Evolutionary conservation across 371 early-diverging fungal genomes (phyloP), one percentile per base, ranked within the genome.

Genomic region (Modicella reniformis): DNA sequence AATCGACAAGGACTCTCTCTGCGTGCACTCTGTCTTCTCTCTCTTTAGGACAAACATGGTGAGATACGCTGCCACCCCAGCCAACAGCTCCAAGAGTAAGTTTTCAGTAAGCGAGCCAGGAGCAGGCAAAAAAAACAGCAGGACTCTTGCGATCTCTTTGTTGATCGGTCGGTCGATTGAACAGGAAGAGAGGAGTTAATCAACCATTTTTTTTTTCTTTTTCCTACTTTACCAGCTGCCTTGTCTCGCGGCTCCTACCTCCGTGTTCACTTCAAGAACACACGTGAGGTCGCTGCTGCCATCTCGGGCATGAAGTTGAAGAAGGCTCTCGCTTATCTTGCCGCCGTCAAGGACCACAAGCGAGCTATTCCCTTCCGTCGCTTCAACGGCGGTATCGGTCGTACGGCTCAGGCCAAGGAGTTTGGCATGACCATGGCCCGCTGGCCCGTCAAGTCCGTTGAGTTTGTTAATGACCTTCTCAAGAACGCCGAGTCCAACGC

Each of bases 371-470:
- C 99, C 62, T 97, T 99, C 96, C 92, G 96, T 70, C 92, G 96
- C 81, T 99, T 95, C 92, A 89, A 93, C 87, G 96, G 98, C 72
- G 99, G 99, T 87, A 93, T 96, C 74, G 99, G 99, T 77, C 96
- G 99, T 75, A 93, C 95, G 72, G 93, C 96, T 57, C 99, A 99
- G 90, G 99, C 96, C 80, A 98, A 96, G 90, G 93, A 90, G 66
- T 96, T 93, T 87, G 92, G 92, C 73, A 90, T 92, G 67, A 91
- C 97, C 74, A 94, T 94, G 86, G 99, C 94, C 81, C 96, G 99
- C 87, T 99, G 99, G 99, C 99, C 99, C 87, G 93, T 86, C 82
- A 99, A 99, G 95, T 91, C 92, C 77, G 93, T 90, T 86, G 92
- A 95, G 91, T 96, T 95, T 82, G 84, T 99, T 57, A 85, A 92